phyloP scores from a whole-genome alignment of 2,329 filamentous ascomycete species.

The Pestalotiopsis sp. region DNA sequence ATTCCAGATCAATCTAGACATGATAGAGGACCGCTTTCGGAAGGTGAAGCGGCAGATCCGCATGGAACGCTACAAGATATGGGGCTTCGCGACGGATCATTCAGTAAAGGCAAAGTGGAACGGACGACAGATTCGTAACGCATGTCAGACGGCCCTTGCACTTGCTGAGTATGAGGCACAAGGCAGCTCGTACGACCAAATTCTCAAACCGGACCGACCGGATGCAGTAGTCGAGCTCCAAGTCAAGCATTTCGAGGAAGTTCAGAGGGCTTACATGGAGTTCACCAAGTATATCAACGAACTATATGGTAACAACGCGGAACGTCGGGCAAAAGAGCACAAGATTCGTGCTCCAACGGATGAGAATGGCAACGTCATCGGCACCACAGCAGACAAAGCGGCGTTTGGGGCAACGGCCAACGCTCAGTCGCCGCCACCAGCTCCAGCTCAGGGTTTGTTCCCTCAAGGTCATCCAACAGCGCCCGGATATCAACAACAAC shows the following conservation, averaged over 20 bases:
- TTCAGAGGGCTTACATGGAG: constrained; percentile 21
- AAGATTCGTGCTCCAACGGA: not conserved
- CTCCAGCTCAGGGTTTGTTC: not conserved
- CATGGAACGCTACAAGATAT: not conserved
- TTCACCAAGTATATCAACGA: constrained; percentile 21
- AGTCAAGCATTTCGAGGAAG: constrained; percentile 19
- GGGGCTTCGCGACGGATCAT: not conserved
- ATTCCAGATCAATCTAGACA: not conserved
- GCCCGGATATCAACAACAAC: not conserved
- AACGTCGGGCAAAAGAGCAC: not conserved
- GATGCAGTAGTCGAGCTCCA: constrained; percentile 16
- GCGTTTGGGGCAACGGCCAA: not conserved
- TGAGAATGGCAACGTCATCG: not conserved
- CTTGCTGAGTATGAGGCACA: not conserved
- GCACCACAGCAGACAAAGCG: not conserved
- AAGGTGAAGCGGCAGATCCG: not conserved
- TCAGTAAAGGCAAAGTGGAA: not conserved
- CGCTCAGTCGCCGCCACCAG: not conserved
- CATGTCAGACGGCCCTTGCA: not conserved
- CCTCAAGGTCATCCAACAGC: not conserved
- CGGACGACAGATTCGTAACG: not conserved
- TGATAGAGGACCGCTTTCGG: not conserved
- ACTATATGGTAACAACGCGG: not conserved
- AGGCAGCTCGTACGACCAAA: not conserved
- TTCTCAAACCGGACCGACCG: constrained; percentile 7